A percentile compares a stretch with the other conserved stretches of the same genome.
phyloP scores from a whole-genome alignment of 176 grass and related monocot genomes.

The Cenchrus americanus region DNA sequence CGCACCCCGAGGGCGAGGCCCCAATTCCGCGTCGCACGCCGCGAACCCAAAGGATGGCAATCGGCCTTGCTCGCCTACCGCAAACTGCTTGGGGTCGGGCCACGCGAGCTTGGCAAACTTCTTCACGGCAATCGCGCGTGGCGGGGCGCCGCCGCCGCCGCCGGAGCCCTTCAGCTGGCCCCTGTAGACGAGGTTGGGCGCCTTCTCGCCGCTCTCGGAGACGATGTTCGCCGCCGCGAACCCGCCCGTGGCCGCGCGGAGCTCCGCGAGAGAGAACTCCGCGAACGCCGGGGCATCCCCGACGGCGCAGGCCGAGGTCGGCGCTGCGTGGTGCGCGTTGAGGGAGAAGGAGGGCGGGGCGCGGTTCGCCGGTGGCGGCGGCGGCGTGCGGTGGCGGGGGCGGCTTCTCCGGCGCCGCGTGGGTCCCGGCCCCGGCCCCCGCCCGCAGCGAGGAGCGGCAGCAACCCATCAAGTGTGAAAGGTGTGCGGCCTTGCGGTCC shows the following conservation, averaged over 20 bases:
- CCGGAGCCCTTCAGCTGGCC: constrained; percentile 47
- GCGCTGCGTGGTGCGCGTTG: constrained; percentile 32
- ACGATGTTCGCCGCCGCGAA: constrained; percentile 69
- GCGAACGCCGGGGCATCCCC: constrained; percentile 57
- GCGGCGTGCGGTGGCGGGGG: constrained; percentile 18
- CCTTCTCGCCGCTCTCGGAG: constrained; percentile 86
- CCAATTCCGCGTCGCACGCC: neutral
- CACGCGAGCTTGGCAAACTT: constrained; percentile 84
- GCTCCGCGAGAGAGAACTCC: constrained; percentile 74
- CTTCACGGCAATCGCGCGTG: constrained; percentile 81
- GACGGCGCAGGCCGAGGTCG: neutral
- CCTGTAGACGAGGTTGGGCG: constrained; percentile 75
- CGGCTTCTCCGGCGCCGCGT: constrained; percentile 60
- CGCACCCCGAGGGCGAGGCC: neutral
- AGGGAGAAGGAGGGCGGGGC: constrained; percentile 3
- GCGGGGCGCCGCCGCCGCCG: neutral
- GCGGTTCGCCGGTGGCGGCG: constrained; percentile 33
- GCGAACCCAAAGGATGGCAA: neutral
- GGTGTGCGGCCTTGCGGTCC: constrained; percentile 17
- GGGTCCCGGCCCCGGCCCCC: constrained; percentile 40
- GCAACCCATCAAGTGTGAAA: constrained; percentile 75
- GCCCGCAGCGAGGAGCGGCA: constrained; percentile 66
- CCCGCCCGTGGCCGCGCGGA: constrained; percentile 65
- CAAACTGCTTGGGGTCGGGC: constrained; percentile 96
- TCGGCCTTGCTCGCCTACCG: constrained; percentile 32